Percentiles rank a stretch among this genome's conserved stretches.
Conservation (phyloP, 768 basidiomycete genomes). For the Steccherinum ochraceum region DNA sequence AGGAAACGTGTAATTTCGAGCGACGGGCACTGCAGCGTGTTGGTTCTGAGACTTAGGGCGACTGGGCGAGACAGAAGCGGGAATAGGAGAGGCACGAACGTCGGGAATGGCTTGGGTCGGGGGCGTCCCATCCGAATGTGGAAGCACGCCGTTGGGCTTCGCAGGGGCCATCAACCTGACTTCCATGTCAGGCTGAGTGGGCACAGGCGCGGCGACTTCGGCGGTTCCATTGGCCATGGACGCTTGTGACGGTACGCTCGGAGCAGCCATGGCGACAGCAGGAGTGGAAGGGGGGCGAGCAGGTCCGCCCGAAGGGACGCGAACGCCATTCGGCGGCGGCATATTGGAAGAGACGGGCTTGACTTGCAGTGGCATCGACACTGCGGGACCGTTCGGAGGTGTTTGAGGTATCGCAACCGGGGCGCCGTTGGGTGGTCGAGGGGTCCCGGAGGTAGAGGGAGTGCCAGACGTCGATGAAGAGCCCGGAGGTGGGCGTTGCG, state of each 20-base stretch:
- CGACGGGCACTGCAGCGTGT: slow-evolving; percentile 27
- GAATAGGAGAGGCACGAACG: neutral
- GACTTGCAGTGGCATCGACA: neutral
- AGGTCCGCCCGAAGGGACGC: neutral
- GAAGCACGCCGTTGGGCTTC: slow-evolving; percentile 6
- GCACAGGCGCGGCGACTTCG: slow-evolving; percentile 1
- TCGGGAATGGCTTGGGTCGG: slow-evolving; percentile 1
- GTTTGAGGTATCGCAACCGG: neutral
- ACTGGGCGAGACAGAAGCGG: slow-evolving; percentile 28
- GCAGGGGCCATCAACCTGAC: neutral
- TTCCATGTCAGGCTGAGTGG: slow-evolving; percentile 7
- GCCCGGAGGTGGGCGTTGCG: slow-evolving; percentile 14
- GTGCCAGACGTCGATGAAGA: slow-evolving; percentile 12
- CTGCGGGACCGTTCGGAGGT: neutral
- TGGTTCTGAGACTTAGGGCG: slow-evolving; percentile 47
- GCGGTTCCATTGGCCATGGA: neutral
- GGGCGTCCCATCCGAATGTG: slow-evolving; percentile 21
- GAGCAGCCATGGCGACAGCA: neutral
- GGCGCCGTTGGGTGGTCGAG: slow-evolving; percentile 3
- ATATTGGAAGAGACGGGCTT: neutral
- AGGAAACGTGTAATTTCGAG: slow-evolving; percentile 35
- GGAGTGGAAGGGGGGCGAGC: neutral
- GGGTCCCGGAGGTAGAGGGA: neutral
- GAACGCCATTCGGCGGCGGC: neutral
- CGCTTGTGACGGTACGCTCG: neutral